These are phyloP conservation scores for Baudoinia panamericana DNA, from an alignment of 495 filamentous ascomycete species.

Conservation along the genomic window DNA sequence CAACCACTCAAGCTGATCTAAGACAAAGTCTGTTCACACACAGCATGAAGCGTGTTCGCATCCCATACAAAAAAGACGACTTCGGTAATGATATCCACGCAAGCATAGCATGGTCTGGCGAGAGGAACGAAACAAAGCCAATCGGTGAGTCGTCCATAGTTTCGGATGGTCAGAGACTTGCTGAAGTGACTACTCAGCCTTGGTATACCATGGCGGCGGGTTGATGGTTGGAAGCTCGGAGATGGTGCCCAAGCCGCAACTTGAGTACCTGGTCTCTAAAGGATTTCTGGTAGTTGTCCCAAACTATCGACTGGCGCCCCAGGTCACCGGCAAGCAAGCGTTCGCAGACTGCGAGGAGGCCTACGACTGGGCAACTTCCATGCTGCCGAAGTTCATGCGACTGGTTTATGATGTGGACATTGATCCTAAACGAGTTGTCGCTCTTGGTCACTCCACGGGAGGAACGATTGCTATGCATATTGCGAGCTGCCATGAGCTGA, in stretches of 20 bases:
- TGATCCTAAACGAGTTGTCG: not conserved
- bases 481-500: not conserved
- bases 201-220: conserved; percentile 12
- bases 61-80: conserved; percentile 8
- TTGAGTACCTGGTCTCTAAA: conserved; percentile 4
- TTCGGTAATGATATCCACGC: conserved; percentile 10
- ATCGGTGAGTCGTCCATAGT: conserved; percentile 2
- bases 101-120: conserved; percentile 4
- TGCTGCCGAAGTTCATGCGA: not conserved
- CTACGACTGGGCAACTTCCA: conserved; percentile 9
- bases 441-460: conserved; percentile 7
- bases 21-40: not conserved
- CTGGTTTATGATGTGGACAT: not conserved
- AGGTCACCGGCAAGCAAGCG: conserved; percentile 12
- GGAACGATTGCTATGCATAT: conserved; percentile 9
- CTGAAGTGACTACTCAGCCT: not conserved
- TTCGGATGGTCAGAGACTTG: not conserved
- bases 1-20: not conserved
- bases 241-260: conserved; percentile 9
- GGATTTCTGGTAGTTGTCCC: conserved; percentile 9
- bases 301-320: conserved; percentile 13
- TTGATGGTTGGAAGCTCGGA: conserved; percentile 11
- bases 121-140: not conserved
- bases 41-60: conserved; percentile 9
- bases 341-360: conserved; percentile 9